Evolutionary conservation across 2,329 filamentous ascomycete genomes (phyloP), one percentile per base, ranked within the genome.

Genomic region (Trichoderma harzianum): DNA sequence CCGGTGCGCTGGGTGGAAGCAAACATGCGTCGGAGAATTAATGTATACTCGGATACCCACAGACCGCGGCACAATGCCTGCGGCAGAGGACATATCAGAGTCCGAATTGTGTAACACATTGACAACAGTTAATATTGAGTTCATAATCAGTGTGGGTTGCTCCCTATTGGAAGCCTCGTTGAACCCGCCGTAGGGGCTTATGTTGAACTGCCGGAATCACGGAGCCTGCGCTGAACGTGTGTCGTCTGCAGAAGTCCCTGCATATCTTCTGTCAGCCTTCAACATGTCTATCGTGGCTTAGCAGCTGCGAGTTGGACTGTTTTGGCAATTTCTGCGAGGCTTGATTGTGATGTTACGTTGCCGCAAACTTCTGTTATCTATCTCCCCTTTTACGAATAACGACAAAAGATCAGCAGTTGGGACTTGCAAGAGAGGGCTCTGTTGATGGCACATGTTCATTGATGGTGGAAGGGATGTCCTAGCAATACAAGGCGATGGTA

Each of bases 1-100:
- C 69, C 53, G 53, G 39, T 58, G 34, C 28, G 28, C 53, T 62
- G 61, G 65, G 30, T 60, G 5, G 39, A 55, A 72, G 70, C 58
- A 72, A 70, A 70, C 71, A 58, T 65, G 71, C 71, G 21, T 72
- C 71, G 71, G 71, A 72, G 71, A 72, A 72, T 72, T 72, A 63
- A 8, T 63, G 12, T 21, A n/a, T 8, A 2, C 26, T 57, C 51
- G 69, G 66, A 61, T 65, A 26, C 51, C 18, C 30, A 69, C 70
- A 62, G 39, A 8, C 30, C 21, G 57, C 65, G 12, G 55, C 53
- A 34, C 21, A 32, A 43, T n/a, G 34, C 14, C 60, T 70, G 58
- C 66, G 67, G 65, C 47, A 64, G 36, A 70, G 10, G 18, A 18
- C 60, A 71, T 66, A 53, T 21, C 30, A 58, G 57, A 70, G 55